phyloP scores from a whole-genome alignment of 352 stramenopile genomes.

The Globisporangium emineosum region DNA sequence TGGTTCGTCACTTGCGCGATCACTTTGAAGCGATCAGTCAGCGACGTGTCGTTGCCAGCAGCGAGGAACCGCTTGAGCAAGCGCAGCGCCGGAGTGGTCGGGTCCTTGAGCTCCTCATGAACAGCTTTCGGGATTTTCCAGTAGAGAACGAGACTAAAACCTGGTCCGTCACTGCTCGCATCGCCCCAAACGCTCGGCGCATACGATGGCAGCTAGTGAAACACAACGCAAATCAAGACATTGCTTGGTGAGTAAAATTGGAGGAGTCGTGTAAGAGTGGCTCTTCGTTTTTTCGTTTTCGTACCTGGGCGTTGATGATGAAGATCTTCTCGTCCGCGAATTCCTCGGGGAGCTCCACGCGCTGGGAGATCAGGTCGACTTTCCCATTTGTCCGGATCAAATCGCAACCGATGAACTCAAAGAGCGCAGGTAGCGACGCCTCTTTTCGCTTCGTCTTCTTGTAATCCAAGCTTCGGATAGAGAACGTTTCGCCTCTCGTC shows the following conservation, averaged over 20 bases:
- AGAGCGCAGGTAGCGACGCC: conserved; percentile 56
- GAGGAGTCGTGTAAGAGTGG: no score
- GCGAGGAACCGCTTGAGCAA: conserved; percentile 75
- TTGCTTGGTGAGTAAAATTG: background rate
- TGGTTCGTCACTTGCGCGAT: conserved; percentile 85
- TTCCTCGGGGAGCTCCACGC: conserved; percentile 60
- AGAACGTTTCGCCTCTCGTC: conserved; percentile 57
- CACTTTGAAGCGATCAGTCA: conserved; percentile 85
- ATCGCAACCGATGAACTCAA: conserved; percentile 78
- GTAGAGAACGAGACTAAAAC: conserved; percentile 76
- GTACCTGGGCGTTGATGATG: conserved; percentile 80
- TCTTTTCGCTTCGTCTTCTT: conserved; percentile 83
- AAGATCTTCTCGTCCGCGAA: conserved; percentile 60
- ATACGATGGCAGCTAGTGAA: conserved; percentile 65
- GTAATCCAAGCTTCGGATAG: conserved; percentile 72
- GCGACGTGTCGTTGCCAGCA: conserved; percentile 51
- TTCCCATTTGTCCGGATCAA: conserved; percentile 68
- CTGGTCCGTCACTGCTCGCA: conserved; percentile 54
- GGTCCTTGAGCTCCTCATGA: conserved; percentile 57
- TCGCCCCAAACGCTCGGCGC: conserved; percentile 74
- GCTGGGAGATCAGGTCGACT: conserved; percentile 71
- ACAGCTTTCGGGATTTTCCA: conserved; percentile 74
- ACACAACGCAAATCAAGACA: background rate
- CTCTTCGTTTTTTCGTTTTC: background rate
- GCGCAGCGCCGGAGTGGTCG: conserved; percentile 47